These are phyloP conservation scores for Pontederia crassipes DNA, from an alignment of 176 grass and related monocot genomes.

Conservation along the genomic window DNA sequence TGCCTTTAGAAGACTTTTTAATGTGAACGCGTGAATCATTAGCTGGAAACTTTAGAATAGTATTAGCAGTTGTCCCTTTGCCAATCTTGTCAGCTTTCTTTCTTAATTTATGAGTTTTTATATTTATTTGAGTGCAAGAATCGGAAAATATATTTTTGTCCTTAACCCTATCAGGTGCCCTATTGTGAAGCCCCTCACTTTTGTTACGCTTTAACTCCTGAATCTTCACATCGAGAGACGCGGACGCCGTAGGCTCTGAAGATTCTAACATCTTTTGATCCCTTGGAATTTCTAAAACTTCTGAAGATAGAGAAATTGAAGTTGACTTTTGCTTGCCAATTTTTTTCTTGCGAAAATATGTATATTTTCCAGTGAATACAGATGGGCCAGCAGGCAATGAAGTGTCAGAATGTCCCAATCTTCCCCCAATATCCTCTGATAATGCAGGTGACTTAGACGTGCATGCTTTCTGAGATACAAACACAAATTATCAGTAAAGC, in stretches of 20 bases:
- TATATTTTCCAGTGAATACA: conserved; percentile 34
- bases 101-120: conserved; percentile 1
- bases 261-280: conserved; percentile 43
- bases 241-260: not conserved
- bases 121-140: conserved; percentile 3
- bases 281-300: conserved; percentile 16
- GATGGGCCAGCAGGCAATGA: conserved; percentile 22
- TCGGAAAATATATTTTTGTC: not conserved
- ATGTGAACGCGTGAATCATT: not conserved
- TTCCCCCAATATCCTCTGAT: not conserved
- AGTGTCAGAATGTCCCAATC: not conserved
- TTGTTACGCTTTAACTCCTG: conserved; percentile 20
- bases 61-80: not conserved
- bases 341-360: conserved; percentile 71
- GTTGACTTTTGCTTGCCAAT: conserved; percentile 33
- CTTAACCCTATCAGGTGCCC: not conserved
- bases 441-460: not conserved
- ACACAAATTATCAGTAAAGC: not conserved
- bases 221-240: conserved; percentile 20
- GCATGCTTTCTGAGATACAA: not conserved
- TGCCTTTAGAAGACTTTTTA: not conserved
- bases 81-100: not conserved
- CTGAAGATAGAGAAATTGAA: not conserved
- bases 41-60: not conserved
- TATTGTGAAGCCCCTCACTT: not conserved